Conservation (phyloP, 2,329 filamentous ascomycete species). For the Nemania diffusa region DNA sequence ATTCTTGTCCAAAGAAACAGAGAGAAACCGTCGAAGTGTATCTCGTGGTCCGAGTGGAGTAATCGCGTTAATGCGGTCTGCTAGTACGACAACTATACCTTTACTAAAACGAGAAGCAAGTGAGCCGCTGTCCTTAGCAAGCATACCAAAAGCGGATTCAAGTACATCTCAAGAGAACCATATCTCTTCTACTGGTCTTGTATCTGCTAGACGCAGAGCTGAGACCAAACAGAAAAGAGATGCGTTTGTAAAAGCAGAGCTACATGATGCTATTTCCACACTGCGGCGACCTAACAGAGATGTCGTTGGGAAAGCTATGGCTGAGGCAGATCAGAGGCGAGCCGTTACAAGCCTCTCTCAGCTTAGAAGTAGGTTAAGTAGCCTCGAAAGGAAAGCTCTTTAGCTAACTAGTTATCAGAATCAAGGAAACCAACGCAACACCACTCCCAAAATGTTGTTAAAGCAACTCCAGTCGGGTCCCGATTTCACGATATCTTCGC, state of each 20-base stretch:
- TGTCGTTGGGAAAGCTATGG: constrained; percentile 72
- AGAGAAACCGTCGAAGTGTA: constrained; percentile 65
- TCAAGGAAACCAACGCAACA: constrained; percentile 61
- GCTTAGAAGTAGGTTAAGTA: constrained; percentile 59
- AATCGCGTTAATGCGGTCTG: constrained; percentile 74
- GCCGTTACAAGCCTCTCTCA: constrained; percentile 58
- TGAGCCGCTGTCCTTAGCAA: constrained; percentile 65
- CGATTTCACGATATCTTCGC: constrained; percentile 63
- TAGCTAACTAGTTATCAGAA: constrained; percentile 56
- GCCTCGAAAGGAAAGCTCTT: not conserved
- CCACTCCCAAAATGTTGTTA: constrained; percentile 58
- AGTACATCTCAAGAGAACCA: constrained; percentile 58
- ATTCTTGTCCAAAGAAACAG: constrained; percentile 65
- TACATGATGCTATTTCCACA: constrained; percentile 78
- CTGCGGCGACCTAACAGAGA: constrained; percentile 80
- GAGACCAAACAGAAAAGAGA: constrained; percentile 72
- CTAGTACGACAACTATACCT: constrained; percentile 72
- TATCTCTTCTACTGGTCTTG: constrained; percentile 50
- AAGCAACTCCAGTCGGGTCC: constrained; percentile 66
- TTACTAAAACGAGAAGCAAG: constrained; percentile 75
- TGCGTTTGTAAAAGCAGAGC: constrained; percentile 73
- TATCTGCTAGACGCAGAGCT: constrained; percentile 61
- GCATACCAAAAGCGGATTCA: constrained; percentile 58
- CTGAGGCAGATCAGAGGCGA: constrained; percentile 73
- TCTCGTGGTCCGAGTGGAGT: constrained; percentile 67